Percentiles rank a stretch among this genome's conserved stretches.
These are phyloP conservation scores for Talaromyces amestolkiae DNA, from an alignment of 2,329 filamentous ascomycete genomes.

Conservation along the genomic window DNA sequence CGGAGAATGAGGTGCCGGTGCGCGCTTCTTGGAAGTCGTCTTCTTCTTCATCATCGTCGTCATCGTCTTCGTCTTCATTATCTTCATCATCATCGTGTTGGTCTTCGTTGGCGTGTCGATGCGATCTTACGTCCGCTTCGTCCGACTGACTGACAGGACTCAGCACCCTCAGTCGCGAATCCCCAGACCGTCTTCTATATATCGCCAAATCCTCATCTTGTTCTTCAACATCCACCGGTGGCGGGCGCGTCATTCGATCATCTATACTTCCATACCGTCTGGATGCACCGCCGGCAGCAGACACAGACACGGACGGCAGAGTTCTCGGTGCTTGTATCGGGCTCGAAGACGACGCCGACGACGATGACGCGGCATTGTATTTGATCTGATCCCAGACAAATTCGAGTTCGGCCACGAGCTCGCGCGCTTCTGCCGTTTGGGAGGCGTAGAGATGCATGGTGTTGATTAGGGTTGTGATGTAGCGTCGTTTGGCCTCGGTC, in stretches of 20 bases:
- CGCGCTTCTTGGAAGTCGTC: constrained; percentile 29
- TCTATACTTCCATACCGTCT: constrained; percentile 37
- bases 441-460: constrained; percentile 96
- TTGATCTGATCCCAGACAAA: constrained; percentile 99
- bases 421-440: constrained; percentile 73
- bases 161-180: constrained; percentile 65
- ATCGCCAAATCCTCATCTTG: constrained; percentile 47
- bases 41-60: constrained; percentile 16
- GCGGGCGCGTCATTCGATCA: constrained; percentile 32
- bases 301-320: constrained; percentile 24
- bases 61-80: constrained; percentile 15
- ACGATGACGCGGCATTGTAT: constrained; percentile 64
- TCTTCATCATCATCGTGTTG: constrained; percentile 11
- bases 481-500: constrained; percentile 90
- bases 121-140: constrained; percentile 47
- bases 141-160: constrained; percentile 85
- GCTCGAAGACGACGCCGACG: constrained; percentile 42
- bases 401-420: constrained; percentile 90
- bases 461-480: constrained; percentile 89
- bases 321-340: constrained; percentile 32
- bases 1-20: constrained; percentile 33
- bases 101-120: not conserved
- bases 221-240: constrained; percentile 23
- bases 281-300: constrained; percentile 14
- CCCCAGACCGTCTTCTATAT: constrained; percentile 45